Conservation (phyloP, 106 monocot species). For the Platanthera guangdongensis region DNA sequence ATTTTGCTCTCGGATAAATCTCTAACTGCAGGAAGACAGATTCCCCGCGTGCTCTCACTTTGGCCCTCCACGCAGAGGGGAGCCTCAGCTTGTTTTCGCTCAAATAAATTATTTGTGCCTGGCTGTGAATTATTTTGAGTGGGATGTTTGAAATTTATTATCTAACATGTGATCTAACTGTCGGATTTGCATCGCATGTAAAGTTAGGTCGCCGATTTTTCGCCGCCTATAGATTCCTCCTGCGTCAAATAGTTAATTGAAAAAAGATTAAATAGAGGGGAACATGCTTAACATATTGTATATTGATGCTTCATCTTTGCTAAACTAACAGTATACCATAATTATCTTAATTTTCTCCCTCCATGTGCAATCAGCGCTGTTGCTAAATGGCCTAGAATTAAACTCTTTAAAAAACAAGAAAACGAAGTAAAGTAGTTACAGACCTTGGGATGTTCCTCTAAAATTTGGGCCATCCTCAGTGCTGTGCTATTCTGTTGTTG, state of each 20-base stretch:
- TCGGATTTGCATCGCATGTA: too few relatives aligned
- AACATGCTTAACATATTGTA: background rate
- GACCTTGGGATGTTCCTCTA: constrained; percentile 99
- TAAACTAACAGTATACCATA: background rate
- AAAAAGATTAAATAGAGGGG: background rate
- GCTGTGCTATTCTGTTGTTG: constrained; percentile 86
- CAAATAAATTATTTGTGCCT: too few relatives aligned
- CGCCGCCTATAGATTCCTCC: too few relatives aligned
- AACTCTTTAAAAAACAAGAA: background rate
- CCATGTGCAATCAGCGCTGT: background rate
- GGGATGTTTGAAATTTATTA: too few relatives aligned
- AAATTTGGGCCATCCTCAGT: constrained; percentile 93
- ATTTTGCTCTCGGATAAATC: too few relatives aligned
- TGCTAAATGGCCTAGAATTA: background rate
- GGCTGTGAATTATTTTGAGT: too few relatives aligned
- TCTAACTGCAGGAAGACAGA: too few relatives aligned
- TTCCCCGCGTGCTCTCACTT: too few relatives aligned
- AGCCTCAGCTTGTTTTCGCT: too few relatives aligned
- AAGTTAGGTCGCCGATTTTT: too few relatives aligned
- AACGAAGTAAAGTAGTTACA: background rate
- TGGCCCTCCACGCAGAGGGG: too few relatives aligned
- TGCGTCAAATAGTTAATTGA: background rate
- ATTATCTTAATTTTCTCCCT: background rate
- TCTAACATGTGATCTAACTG: too few relatives aligned
- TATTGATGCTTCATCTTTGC: background rate